These are phyloP conservation scores for Trypanosoma brucei DNA, from an alignment of 208 protist species.

Conservation along the genomic window DNA sequence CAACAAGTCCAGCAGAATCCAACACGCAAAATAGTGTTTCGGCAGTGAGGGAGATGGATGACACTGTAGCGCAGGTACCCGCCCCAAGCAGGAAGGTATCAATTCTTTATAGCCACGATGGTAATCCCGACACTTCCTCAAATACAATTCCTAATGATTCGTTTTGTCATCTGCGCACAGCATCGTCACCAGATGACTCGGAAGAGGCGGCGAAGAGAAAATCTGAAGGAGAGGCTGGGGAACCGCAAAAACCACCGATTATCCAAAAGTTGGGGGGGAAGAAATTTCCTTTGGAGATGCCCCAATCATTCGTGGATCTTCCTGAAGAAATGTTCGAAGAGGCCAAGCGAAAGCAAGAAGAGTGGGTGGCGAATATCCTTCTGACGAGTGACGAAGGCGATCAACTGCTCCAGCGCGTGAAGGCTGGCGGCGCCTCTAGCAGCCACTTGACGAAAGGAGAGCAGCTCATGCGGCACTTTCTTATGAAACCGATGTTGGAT, in stretches of 20 bases:
- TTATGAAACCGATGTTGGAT: slow-evolving; percentile 72
- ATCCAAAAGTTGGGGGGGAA: too few species aligned
- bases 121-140: too few species aligned
- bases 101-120: not conserved
- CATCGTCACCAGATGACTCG: too few species aligned
- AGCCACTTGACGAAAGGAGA: slow-evolving; percentile 32
- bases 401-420: slow-evolving; percentile 16
- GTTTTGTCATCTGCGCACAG: too few species aligned
- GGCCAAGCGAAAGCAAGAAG: slow-evolving; percentile 22
- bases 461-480: slow-evolving; percentile 46
- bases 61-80: not conserved
- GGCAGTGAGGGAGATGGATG: not conserved
- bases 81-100: not conserved
- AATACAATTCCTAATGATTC: too few species aligned
- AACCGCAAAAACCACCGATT: too few species aligned
- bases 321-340: slow-evolving; percentile 1
- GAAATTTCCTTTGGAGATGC: not conserved
- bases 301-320: not conserved
- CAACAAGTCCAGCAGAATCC: not conserved
- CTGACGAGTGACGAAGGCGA: slow-evolving; percentile 19
- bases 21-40: not conserved
- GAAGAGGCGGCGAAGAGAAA: too few species aligned
- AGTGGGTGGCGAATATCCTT: slow-evolving; percentile 72
- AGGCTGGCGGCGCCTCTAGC: slow-evolving; percentile 14
- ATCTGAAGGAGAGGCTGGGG: too few species aligned